A percentile compares a stretch with the other conserved stretches of the same genome.
phyloP scores from a whole-genome alignment of 768 basidiomycete genomes.

The Tylopilus sp. region DNA sequence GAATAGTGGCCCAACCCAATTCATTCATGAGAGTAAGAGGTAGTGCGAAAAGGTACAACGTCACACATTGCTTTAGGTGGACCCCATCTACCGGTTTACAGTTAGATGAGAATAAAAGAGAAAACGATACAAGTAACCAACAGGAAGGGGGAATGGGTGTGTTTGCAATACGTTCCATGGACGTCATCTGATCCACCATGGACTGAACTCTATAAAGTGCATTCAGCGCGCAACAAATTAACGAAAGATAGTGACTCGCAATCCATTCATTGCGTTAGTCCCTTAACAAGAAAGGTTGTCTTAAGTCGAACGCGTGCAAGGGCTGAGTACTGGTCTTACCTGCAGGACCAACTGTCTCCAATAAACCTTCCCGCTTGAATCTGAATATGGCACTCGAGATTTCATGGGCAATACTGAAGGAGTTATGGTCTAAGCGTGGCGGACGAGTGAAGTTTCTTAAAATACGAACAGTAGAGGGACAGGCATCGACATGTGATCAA shows the following conservation, averaged over 20 bases:
- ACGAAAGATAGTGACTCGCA: constrained; percentile 40
- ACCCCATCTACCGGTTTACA: constrained; percentile 60
- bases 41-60: constrained; percentile 85
- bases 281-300: constrained; percentile 39
- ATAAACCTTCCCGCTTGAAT: constrained; percentile 74
- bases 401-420: constrained; percentile 74
- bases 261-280: constrained; percentile 68
- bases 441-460: neutral
- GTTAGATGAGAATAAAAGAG: constrained; percentile 8
- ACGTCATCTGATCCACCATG: constrained; percentile 81
- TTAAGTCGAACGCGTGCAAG: neutral
- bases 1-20: constrained; percentile 79
- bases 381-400: constrained; percentile 63
- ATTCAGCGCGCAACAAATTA: constrained; percentile 4
- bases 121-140: constrained; percentile 31
- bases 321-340: constrained; percentile 38
- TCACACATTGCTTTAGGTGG: constrained; percentile 94
- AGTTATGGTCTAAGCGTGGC: neutral
- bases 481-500: constrained; percentile 64
- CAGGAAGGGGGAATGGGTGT: constrained; percentile 80
- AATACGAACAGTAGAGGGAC: constrained; percentile 72
- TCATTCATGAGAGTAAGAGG: constrained; percentile 84
- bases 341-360: constrained; percentile 90
- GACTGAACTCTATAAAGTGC: constrained; percentile 57
- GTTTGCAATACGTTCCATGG: constrained; percentile 90